Evolutionary conservation across 2,329 filamentous ascomycete species (phyloP), one percentile per base, ranked within the genome.

Genomic region (Xylaria digitata): DNA sequence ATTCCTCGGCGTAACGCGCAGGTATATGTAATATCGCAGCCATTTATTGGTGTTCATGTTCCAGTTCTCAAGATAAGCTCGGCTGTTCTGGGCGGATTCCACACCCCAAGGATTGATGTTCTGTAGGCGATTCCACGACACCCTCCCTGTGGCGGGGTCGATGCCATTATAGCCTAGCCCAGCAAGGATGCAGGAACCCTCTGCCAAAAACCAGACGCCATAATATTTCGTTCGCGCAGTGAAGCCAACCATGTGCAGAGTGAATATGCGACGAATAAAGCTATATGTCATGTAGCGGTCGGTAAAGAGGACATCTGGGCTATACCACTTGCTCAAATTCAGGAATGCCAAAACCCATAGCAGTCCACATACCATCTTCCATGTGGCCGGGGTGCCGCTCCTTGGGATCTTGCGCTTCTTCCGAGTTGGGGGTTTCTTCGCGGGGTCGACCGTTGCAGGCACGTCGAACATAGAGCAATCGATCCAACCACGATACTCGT

Each of bases 41-140:
- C 96, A 99, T 75, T 93, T 89, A 79, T 97, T 99, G 13, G 96
- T 99, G 80, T 98, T 98, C 83, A 97, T 97, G 79, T 99, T 99
- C 96, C 96, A 99, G 75, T 89, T 92, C 55, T 90, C 95, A 2
- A 99, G 86, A 75, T 96, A 98, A 1, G 89, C 94, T 61, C 95
- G 90, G n/a, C 92, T 92, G 78, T 98, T 99, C 80, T 97, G 94
- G 0, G 95, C 96, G 0, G 89, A 85, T 81, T 99, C 96, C 32
- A 99, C 92, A 2, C 87, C 89, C 85, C 89, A 90, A 0, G 96
- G 92, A 71, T 92, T 89, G 72, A 99, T 93, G 76, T 99, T 99
- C 73, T 93, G 91, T 19, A 98, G 83, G 32, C 95, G 89, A 76
- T 97, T 90, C 82, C 96, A 99, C 66, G 90, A 92, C 1, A 96